Evolutionary conservation across 2,329 filamentous ascomycete genomes (phyloP).

Genomic region (Xylaria sp.): DNA sequence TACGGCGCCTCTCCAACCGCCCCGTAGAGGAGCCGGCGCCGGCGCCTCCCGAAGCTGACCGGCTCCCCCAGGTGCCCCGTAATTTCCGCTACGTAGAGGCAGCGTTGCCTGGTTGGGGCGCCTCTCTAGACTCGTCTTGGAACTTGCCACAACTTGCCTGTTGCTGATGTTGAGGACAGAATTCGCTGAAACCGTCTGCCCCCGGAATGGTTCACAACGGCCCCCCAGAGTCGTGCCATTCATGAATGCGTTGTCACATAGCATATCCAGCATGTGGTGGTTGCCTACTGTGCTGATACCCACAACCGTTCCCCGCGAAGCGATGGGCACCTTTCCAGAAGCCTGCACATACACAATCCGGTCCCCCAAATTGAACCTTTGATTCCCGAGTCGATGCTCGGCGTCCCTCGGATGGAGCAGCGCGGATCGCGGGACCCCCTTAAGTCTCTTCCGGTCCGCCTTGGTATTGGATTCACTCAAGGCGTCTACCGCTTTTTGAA

Average conservation of each 20-base stretch:
- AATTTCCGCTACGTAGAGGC: conserved; percentile 33
- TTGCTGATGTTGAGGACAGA: conserved; percentile 86
- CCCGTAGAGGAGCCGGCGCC: conserved; percentile 57
- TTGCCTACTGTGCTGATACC: conserved; percentile 88
- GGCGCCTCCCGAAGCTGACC: conserved; percentile 65
- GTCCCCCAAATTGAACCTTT: conserved; percentile 83
- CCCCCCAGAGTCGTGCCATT: conserved; percentile 90
- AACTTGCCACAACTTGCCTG: conserved; percentile 75
- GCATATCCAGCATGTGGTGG: conserved; percentile 81
- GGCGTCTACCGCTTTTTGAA: conserved; percentile 76
- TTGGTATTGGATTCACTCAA: conserved; percentile 55
- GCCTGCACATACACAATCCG: conserved; percentile 91
- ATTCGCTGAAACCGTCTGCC: conserved; percentile 86
- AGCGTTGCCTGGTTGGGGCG: conserved; percentile 49
- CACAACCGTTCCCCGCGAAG: conserved; percentile 88
- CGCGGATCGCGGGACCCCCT: conserved; percentile 81
- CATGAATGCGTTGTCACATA: conserved; percentile 97
- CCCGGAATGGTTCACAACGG: conserved; percentile 89
- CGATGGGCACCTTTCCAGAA: conserved; percentile 93
- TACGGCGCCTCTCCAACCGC: conserved; percentile 60
- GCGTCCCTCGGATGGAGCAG: conserved; percentile 92
- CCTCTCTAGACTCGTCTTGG: conserved; percentile 60
- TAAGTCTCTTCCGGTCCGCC: conserved; percentile 69
- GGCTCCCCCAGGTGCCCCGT: conserved; percentile 47
- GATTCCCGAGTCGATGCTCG: conserved; percentile 87